Evolutionary conservation across 2,329 filamentous ascomycete species (phyloP), one percentile per base, ranked within the genome.

Genomic region (Botrytis aclada): DNA sequence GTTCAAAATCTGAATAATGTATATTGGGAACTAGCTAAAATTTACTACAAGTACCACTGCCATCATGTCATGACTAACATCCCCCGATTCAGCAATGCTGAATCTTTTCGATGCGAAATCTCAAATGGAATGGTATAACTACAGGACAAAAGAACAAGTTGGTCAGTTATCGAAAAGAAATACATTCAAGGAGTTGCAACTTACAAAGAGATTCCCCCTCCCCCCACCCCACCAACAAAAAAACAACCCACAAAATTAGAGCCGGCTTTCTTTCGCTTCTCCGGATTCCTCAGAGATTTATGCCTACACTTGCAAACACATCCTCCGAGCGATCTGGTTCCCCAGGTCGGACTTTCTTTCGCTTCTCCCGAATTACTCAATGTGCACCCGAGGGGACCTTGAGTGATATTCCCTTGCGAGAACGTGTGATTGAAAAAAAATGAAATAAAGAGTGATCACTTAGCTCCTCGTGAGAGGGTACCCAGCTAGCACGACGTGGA

Each of bases 401-500:
- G 56, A 58, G 29, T 8, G 29, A 58, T 58, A 20, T 22, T 58
- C 56, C 18, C 29, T 34, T 34, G 20, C 37, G 20, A 4, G 6
- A 45, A 47, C 20, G 20, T 65, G 5, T 45, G 5, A 32, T 45
- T 8, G 14, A 29, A 16, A 8, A 54, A 43, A 18, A 43, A 37
- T 8, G 12, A 41, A n/a, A n/a, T 9, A 51, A 18, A 54, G n/a
- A 29, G 25, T 64, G 63, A 65, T 65, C 63, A 65, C 41, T 47
- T 65, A 65, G 60, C 60, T 62, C 60, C 60, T 62, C 60, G 25
- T 62, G 22, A 39, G 34, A 62, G 60, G 60, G 60, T 62, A 39
- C 60, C 60, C 34, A 62, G 60, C 60, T 62, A 39, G 60, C 60
- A 62, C 60, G 60, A 41, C 43, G 63, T 47, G 63, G 63, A 65